phyloP scores from a whole-genome alignment of 148 eudicot genomes.

The Nyssa sinensis region DNA sequence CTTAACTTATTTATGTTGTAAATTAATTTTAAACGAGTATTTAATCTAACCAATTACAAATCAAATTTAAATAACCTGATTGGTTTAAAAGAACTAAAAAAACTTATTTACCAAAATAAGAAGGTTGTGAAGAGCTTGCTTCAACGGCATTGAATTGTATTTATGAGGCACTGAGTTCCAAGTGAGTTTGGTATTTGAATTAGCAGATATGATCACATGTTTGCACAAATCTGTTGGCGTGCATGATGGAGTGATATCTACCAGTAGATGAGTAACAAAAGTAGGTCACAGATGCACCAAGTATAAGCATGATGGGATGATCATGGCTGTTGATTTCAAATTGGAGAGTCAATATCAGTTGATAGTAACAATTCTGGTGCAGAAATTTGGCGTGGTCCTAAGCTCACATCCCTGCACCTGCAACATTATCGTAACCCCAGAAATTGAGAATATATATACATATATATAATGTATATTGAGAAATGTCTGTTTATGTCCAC shows the following conservation, averaged over 20 bases:
- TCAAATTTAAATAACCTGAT: too few species aligned
- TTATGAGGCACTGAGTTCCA: slow-evolving; percentile 4
- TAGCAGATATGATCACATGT: neutral
- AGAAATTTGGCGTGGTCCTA: slow-evolving; percentile 21
- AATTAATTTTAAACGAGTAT: too few species aligned
- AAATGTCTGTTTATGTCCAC: neutral
- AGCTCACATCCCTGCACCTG: neutral
- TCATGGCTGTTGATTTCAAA: slow-evolving; percentile 10
- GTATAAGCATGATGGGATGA: neutral
- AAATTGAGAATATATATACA: neutral
- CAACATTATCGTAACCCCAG: slow-evolving; percentile 11
- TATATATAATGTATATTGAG: too few species aligned
- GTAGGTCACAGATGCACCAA: neutral
- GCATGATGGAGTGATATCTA: too few species aligned
- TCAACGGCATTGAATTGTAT: slow-evolving; percentile 21
- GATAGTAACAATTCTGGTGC: slow-evolving; percentile 38
- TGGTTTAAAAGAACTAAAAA: too few species aligned
- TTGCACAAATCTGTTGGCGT: too few species aligned
- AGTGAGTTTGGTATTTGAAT: neutral
- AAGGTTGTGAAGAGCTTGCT: slow-evolving; percentile 13
- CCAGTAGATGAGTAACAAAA: neutral
- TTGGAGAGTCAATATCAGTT: slow-evolving; percentile 28
- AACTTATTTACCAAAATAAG: too few species aligned
- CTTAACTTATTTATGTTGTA: too few species aligned
- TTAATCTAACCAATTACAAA: too few species aligned